Percentiles rank a stretch among this genome's conserved stretches.
Evolutionary conservation across 768 basidiomycete genomes (phyloP).

Genomic region (Tephrocybe rancida): DNA sequence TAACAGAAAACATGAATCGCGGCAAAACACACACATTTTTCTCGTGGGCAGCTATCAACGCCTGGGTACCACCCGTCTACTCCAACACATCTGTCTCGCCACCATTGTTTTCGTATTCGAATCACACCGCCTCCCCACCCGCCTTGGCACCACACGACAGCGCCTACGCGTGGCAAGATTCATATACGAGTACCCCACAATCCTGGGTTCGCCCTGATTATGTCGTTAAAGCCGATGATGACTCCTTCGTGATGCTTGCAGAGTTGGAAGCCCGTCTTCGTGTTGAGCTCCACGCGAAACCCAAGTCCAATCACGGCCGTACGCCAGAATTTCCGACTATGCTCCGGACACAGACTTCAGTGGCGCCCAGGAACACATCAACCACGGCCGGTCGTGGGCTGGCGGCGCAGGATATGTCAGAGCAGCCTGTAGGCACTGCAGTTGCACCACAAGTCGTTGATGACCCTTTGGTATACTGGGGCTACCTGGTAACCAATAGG

Average conservation of each 20-base stretch:
- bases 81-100: slow-evolving; percentile 44
- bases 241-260: slow-evolving; percentile 92
- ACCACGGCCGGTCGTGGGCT: neutral
- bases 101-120: slow-evolving; percentile 67
- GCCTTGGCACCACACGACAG: slow-evolving; percentile 75
- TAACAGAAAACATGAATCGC: slow-evolving; percentile 93
- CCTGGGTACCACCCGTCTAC: slow-evolving; percentile 87
- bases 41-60: slow-evolving; percentile 88
- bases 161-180: slow-evolving; percentile 53
- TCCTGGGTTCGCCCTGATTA: slow-evolving; percentile 90
- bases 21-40: slow-evolving; percentile 94
- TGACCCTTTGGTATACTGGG: slow-evolving; percentile 86
- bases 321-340: slow-evolving; percentile 14
- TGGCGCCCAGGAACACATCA: slow-evolving; percentile 7
- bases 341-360: slow-evolving; percentile 7
- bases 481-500: slow-evolving; percentile 86
- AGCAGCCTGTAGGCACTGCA: slow-evolving; percentile 2
- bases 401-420: neutral
- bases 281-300: slow-evolving; percentile 62
- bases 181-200: slow-evolving; percentile 38
- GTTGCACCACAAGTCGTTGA: slow-evolving; percentile 19
- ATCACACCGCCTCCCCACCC: slow-evolving; percentile 55
- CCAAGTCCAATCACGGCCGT: slow-evolving; percentile 23
- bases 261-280: slow-evolving; percentile 92
- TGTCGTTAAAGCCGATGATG: slow-evolving; percentile 94